Conservation (phyloP, 2,329 filamentous ascomycete genomes). For the Trichoderma koningii region DNA sequence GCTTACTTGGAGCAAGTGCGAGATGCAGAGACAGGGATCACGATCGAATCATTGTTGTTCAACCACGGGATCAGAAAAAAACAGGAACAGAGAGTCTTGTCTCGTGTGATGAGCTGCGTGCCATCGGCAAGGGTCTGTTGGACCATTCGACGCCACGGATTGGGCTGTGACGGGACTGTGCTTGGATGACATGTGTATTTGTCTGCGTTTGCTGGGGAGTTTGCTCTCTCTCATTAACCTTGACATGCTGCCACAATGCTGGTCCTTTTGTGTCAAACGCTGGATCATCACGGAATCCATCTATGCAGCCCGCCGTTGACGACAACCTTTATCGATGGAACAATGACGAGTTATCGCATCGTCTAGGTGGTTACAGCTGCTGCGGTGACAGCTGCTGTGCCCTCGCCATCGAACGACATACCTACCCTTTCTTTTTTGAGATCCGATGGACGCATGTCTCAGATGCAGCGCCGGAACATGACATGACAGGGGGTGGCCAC, state of each 20-base stretch:
- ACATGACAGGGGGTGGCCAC: background rate
- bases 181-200: background rate
- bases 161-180: conserved; percentile 12
- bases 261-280: conserved; percentile 5
- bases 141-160: conserved; percentile 11
- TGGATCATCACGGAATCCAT: too few species aligned
- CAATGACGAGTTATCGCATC: background rate
- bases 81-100: too few species aligned
- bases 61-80: background rate
- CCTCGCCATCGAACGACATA: background rate
- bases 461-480: background rate
- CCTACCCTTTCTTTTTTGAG: background rate
- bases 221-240: background rate
- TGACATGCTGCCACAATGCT: background rate
- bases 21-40: background rate
- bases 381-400: background rate
- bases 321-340: background rate
- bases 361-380: background rate
- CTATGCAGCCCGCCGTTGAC: background rate
- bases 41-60: background rate
- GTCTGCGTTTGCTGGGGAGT: conserved; percentile 3
- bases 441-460: conserved; percentile 23
- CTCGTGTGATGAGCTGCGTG: conserved; percentile 12
- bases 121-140: conserved; percentile 22
- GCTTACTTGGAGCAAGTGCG: too few species aligned